Evolutionary conservation across 2,329 filamentous ascomycete species (phyloP), one percentile per base, ranked within the genome.

Genomic region (Periconia sp.): DNA sequence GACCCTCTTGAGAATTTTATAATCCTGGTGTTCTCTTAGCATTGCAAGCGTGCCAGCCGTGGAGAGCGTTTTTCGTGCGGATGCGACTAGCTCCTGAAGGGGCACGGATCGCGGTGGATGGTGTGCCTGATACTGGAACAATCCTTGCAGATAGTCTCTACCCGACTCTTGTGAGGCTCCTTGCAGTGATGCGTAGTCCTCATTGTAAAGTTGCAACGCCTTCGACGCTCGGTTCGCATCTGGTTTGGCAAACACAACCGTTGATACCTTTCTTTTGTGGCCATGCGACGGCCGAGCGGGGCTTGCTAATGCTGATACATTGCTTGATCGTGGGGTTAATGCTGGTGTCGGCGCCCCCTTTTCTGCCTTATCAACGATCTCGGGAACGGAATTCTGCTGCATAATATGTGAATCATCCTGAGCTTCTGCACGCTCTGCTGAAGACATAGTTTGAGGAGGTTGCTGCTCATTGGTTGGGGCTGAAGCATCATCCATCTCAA

Each of bases 21-120:
- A 94, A 38, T 95, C 89, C 68, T 95, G 90, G 44, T 87, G 85
- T 59, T 97, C 92, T 35, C 90, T 83, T 28, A 95, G 84, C 30
- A 90, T 87, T 1, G 95, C 82, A 44, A 90, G 85, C 36, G 92
- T 86, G 63, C 96, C 92, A 1, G 86, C 78, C 0, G 92, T 97
- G 2, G 87, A 91, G 9, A 97, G 76, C 0, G 91, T 95, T 68
- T 99, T 99, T 62, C 92, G 88, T 4, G 92, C 89, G 31, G 89
- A 87, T 41, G 86, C 82, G 3, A 97, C 76, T 0, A 97, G 79
- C 29, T 89, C 86, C 43, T 88, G 75, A n/a, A 86, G 71, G 17
- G 78, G 73, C 13, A 69, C 70, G 29, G 77, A 75, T 46, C 78
- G 71, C 32, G 78, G 78, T 30, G 79, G 79, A 38, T 79, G 78